These are phyloP conservation scores for Phellopilus nigrolimitatus DNA, from an alignment of 1,284 basidiomycete species.

Conservation along the genomic window DNA sequence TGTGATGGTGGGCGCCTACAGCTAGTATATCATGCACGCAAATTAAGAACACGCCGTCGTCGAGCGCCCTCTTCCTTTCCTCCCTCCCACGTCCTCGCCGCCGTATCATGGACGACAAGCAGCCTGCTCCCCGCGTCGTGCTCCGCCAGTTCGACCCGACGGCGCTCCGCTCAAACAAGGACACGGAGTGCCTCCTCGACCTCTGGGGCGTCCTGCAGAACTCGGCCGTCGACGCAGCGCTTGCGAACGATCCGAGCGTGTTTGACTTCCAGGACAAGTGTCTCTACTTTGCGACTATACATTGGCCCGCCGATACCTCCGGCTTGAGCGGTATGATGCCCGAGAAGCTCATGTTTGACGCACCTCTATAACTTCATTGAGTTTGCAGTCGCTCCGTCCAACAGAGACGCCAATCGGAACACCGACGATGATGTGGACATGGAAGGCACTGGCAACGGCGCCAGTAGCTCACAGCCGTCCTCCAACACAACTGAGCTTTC, in stretches of 20 bases:
- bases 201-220: conserved; percentile 8
- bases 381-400: no score
- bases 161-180: not conserved
- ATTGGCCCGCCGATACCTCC: not conserved
- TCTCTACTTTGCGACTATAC: conserved; percentile 11
- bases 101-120: not conserved
- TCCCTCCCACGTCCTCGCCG: not conserved
- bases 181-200: conserved; percentile 2
- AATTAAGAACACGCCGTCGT: no score
- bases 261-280: conserved; percentile 17
- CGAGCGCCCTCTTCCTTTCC: not conserved
- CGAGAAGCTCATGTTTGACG: no score
- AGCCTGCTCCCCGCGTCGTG: not conserved
- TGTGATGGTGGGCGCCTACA: conserved; percentile 3
- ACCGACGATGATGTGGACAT: no score
- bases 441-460: no score
- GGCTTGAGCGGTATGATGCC: no score
- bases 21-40: not conserved
- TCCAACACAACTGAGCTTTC: not conserved
- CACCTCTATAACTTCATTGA: no score
- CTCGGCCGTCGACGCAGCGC: conserved; percentile 12
- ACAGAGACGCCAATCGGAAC: no score
- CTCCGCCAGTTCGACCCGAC: not conserved
- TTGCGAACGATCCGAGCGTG: conserved; percentile 1
- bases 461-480: not conserved